Evolutionary conservation across 805 yeast genomes (phyloP), one percentile per base, ranked within the genome.

Genomic region (Metschnikowia henanensis): DNA sequence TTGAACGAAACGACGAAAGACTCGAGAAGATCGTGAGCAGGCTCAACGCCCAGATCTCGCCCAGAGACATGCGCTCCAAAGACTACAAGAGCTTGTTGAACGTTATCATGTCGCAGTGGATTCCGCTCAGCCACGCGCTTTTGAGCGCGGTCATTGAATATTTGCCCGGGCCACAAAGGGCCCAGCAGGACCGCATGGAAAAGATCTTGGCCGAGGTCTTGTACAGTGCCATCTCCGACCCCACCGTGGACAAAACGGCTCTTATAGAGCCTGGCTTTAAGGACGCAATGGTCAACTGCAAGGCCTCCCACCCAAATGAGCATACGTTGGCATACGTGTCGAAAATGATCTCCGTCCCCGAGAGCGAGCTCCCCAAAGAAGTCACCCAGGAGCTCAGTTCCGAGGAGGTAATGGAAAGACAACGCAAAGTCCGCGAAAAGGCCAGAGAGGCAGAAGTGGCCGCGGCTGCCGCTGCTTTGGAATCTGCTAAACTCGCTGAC

Each of bases 61-160:
- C 94, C 5, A 72, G 96, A 47, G 97, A 91, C 51, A 58, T 89
- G 43, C 75, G 85, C 43, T 81, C 96, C 0, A 88, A 84, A 55
- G 97, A 92, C 58, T 72, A 81, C 35, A 83, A 80, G 49, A 72
- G 69, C 42, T 64, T 89, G 35, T 61, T 90, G 16, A 76, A 74
- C 43, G 71, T 80, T 6, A 77, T 94, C 4, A 81, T 92, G 80
- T 80, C 89, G 1, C 97, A 92, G 59, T 94, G 99, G 97, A 69
- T 94, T 18, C 98, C 99, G 0, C 79, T 94, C 4, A 85, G 97
- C 19, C 83, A 87, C 30, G 87, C 98, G 0, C 77, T 92, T 7
- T 66, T 94, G 22, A 74, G 94, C 8, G 81, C 95, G 1, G 95
- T 92, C 4, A 83, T 91, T 25, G 94, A 89, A 46, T 79, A 80